Evolutionary conservation across 768 basidiomycete species (phyloP), one percentile per base, ranked within the genome.

Genomic region (Kwoniella mangroviensis): DNA sequence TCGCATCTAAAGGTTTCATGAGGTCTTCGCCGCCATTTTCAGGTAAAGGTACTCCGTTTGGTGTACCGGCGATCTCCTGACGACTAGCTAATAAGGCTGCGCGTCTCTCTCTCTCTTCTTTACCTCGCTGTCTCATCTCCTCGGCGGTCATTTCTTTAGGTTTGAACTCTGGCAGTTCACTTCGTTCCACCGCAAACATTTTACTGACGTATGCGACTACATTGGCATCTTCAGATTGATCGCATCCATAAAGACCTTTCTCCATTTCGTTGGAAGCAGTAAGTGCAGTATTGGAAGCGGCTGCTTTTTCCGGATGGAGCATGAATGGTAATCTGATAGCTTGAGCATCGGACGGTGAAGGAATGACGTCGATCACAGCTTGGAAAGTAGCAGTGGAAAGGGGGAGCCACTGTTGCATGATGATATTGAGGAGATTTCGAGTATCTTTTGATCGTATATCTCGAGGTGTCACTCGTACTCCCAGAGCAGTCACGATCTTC

Each of bases 371-470:
- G 72, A 98, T 93, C 22, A 91, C 89, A 0, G 92, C 87, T 84
- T 96, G 94, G 74, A 97, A 96, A 68, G 94, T 88, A 75, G 92
- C 90, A 0, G 94, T 93, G 0, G 97, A 95, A 12, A 99, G 86
- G 0, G 97, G 91, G 4, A 99, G 87, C 97, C 97, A 99, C 83
- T 98, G 94, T 9, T 91, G 90, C 83, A 95, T 94, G 68, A 99
- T 91, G 51, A 92, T 84, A 13, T 89, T 90, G 24, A 97, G 89
- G 9, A 98, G 87, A 74, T 91, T 88, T 51, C 92, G 89, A 15
- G 90, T 87, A 78, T 98, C 96, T 81, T 96, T 98, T 12, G 94
- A 89, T 81, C 90, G 93, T 65, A 98, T 86, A 74, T 98, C 97
- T 56, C 95, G 89, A 57, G 92, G 90, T 10, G 88, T 87, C 54